A percentile compares a stretch with the other conserved stretches of the same genome.
phyloP scores from a whole-genome alignment of 1,284 basidiomycete genomes.

The Ustilago xerochloae region DNA sequence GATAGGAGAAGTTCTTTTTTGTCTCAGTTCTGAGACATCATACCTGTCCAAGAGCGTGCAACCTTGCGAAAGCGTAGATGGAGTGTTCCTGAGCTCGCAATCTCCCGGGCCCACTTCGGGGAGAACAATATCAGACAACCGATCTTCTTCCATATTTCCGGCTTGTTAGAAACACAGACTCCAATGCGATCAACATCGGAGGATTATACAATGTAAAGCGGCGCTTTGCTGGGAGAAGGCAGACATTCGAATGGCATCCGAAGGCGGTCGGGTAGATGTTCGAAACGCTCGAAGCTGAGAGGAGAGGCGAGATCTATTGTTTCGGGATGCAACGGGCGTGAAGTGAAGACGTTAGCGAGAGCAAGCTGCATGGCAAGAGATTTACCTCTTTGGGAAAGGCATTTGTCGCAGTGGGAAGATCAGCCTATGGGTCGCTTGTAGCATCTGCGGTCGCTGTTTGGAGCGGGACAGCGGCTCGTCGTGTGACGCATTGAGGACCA shows the following conservation, averaged over 20 bases:
- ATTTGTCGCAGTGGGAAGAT: too few relatives aligned
- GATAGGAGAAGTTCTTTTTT: slow-evolving; percentile 1
- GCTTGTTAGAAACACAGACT: too few relatives aligned
- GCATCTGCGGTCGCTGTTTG: background rate
- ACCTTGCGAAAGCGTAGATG: background rate
- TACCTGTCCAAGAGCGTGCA: background rate
- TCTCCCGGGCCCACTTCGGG: too few relatives aligned
- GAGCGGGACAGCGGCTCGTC: background rate
- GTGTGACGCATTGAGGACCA: slow-evolving; percentile 8
- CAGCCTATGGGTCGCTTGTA: background rate
- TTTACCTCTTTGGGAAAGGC: too few relatives aligned
- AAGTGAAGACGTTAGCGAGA: slow-evolving; percentile 2
- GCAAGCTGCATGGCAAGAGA: slow-evolving; percentile 3
- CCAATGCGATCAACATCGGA: too few relatives aligned
- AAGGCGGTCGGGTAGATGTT: slow-evolving; percentile 8
- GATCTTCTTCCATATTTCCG: too few relatives aligned
- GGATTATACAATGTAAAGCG: too few relatives aligned
- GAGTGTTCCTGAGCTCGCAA: too few relatives aligned
- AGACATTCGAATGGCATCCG: too few relatives aligned
- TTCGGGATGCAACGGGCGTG: background rate
- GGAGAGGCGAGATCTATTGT: background rate
- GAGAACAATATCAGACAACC: too few relatives aligned
- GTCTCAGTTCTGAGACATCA: slow-evolving; percentile 6
- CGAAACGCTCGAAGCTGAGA: background rate
- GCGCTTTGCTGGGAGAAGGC: too few relatives aligned